phyloP scores from a whole-genome alignment of 2,329 filamentous ascomycete species.

The Sporothrix sp. region DNA sequence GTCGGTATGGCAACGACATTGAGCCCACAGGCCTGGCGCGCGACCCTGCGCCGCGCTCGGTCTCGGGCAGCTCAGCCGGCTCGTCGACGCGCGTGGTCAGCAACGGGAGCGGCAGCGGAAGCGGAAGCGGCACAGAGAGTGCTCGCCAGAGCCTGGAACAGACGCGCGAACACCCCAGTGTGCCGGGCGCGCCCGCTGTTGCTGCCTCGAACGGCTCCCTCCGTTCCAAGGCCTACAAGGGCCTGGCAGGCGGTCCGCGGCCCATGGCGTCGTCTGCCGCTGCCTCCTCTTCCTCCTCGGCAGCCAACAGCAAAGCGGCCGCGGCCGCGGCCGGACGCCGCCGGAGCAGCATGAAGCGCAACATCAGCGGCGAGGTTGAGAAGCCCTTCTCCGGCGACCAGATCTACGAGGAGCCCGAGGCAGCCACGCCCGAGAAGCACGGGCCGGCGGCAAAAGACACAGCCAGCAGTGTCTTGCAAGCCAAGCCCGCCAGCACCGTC shows the following conservation, averaged over 20 bases:
- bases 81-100: constrained; percentile 23
- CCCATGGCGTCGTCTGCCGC: constrained; percentile 23
- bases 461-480: constrained; percentile 28
- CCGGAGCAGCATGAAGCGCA: constrained; percentile 58
- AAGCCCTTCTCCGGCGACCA: constrained; percentile 64
- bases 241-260: constrained; percentile 26
- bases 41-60: constrained; percentile 34
- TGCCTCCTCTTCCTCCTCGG: constrained; percentile 17
- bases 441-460: background rate
- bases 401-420: constrained; percentile 82
- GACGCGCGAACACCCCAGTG: background rate
- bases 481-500: constrained; percentile 56
- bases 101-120: constrained; percentile 21
- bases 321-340: constrained; percentile 30
- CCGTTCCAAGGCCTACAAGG: constrained; percentile 32
- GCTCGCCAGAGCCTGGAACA: constrained; percentile 27
- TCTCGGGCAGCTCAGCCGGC: constrained; percentile 40
- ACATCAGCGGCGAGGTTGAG: constrained; percentile 58
- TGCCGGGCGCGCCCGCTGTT: background rate
- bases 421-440: constrained; percentile 22
- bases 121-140: constrained; percentile 18
- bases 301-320: constrained; percentile 3
- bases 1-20: constrained; percentile 38
- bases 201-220: constrained; percentile 9
- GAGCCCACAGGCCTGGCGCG: constrained; percentile 37